Conservation (phyloP, 208 protist species). For the Trypanosoma theileri region DNA sequence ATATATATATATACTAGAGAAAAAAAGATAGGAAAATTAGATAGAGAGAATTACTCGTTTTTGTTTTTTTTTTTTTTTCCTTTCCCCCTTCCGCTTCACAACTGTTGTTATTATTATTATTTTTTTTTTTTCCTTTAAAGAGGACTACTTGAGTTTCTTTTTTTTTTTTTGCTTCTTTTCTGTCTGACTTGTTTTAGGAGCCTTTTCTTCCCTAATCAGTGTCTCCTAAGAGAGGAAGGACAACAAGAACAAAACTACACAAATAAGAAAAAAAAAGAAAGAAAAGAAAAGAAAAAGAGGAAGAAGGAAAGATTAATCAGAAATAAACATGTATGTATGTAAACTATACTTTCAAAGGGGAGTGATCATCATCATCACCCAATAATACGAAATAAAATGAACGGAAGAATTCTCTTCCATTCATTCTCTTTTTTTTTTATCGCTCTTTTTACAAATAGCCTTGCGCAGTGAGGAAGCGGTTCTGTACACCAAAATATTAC, state of each 20-base stretch:
- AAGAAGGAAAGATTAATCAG: slow-evolving; percentile 8
- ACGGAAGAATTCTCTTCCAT: no score
- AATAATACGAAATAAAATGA: no score
- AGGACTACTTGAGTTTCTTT: background rate
- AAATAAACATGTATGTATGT: no score
- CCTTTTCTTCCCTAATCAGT: background rate
- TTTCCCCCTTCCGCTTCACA: background rate
- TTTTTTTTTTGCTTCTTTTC: background rate
- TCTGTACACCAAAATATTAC: no score
- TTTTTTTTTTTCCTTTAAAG: no score
- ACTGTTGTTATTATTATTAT: no score
- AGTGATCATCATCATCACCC: no score
- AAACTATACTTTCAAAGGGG: no score
- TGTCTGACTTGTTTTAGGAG: background rate
- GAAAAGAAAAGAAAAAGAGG: slow-evolving; percentile 4
- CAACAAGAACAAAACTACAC: background rate
- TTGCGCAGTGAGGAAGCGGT: no score
- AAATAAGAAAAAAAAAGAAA: background rate
- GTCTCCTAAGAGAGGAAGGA: background rate
- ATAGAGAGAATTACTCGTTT: background rate
- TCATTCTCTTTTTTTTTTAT: no score
- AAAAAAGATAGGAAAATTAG: background rate
- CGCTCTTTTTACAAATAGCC: no score
- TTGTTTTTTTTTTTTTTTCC: slow-evolving; percentile 1
- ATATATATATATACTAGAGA: background rate